Base-by-base conservation (phyloP, 2,329 filamentous ascomycete species). In the Aspergillus sp. region DNA sequence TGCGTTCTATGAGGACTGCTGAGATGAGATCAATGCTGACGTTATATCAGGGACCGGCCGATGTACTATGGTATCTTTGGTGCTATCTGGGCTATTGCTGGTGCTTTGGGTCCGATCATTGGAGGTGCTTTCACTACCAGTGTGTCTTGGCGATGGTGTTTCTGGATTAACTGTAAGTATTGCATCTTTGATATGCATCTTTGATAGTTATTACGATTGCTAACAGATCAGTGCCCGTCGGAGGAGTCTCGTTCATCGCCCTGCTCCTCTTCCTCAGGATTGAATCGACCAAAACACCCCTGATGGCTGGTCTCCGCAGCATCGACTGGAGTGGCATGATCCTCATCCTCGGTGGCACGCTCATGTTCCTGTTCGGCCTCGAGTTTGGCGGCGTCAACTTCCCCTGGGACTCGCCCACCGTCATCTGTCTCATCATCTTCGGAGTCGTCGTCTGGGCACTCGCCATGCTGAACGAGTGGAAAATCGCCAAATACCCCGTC, bases 361-460 rank as follows among this genome's bases (percentile, higher is more conserved):
- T 94, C 13, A 91, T 95, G 87, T 75, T 95, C 51, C 79, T 95
- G 4, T 81, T 95, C 34, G 90, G 89, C 0, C 78, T 95, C 8
- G 85, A 94, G 59, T 88, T 91, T 49, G 90, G 90, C 43, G 90
- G 88, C 39, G 78, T 89, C 40, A 74, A 75, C 19, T 81, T 79
- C 50, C 85, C 90, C 1, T 95, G 89, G 89, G 67, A 69, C 41
- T 90, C 86, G 0, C 74, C 85, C 2, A 83, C 79, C 1, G 85
- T 90, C 29, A 76, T 95, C 54, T 90, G 86, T 57, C 74, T 95
- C 27, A 75, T 94, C 51, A 69, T 91, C 39, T 89, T 91, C 53
- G 88, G 88, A 19, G 59, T 79, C 26, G 44, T 86, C 27, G 74
- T 76, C 9, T 74, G 85, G 42, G 76, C 51, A 9, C 51, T 90